phyloP scores from a whole-genome alignment of 2,329 filamentous ascomycete genomes.

The Pseudocercospora macadamiae region DNA sequence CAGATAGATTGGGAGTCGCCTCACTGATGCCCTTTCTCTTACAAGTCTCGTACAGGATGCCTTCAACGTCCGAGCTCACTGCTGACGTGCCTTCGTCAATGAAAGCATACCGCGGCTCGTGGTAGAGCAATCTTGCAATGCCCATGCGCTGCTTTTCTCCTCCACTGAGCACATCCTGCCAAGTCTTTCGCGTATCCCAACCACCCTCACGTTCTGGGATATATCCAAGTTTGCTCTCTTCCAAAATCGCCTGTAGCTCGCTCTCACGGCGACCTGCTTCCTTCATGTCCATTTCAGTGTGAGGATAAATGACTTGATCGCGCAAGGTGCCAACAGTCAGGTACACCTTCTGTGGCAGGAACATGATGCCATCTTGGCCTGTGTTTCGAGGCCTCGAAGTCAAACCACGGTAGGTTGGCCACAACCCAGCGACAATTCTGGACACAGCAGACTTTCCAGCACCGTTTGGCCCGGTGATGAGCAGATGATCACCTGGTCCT shows the following conservation, averaged over 20 bases:
- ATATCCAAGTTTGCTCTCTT: constrained; percentile 84
- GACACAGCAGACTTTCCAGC: constrained; percentile 90
- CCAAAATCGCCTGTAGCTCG: constrained; percentile 76
- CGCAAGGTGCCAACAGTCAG: constrained; percentile 88
- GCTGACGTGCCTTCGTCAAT: constrained; percentile 95
- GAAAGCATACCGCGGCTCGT: constrained; percentile 92
- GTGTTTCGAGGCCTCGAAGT: constrained; percentile 81
- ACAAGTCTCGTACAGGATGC: constrained; percentile 85
- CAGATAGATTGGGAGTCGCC: constrained; percentile 42
- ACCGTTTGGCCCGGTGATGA: constrained; percentile 94
- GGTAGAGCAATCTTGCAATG: constrained; percentile 87
- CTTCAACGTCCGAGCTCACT: constrained; percentile 92
- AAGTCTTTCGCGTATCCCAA: constrained; percentile 95
- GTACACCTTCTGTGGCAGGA: constrained; percentile 91
- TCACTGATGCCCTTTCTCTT: constrained; percentile 92
- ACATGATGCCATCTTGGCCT: constrained; percentile 86
- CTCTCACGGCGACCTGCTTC: constrained; percentile 75
- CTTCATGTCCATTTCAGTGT: constrained; percentile 92
- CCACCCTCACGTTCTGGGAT: constrained; percentile 89
- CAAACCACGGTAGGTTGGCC: constrained; percentile 93
- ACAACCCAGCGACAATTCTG: constrained; percentile 85
- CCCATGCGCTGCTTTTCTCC: constrained; percentile 97
- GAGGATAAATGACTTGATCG: constrained; percentile 97
- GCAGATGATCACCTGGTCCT: constrained; percentile 84
- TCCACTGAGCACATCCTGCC: constrained; percentile 97